These are phyloP conservation scores for Solanum arcanum DNA, from an alignment of 257 asterid species.

Conservation along the genomic window DNA sequence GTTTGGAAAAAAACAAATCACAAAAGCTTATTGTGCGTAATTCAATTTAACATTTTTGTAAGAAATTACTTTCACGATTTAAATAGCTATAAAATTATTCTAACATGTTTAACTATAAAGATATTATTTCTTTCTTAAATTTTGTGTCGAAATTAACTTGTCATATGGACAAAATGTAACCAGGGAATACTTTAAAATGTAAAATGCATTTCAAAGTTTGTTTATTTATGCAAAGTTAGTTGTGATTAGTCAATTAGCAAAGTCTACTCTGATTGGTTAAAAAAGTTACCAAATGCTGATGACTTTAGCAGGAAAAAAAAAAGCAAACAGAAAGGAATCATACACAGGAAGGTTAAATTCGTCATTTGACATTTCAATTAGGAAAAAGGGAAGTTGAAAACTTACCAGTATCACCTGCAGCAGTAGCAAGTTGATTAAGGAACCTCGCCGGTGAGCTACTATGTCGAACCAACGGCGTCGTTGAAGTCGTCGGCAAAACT, in stretches of 20 bases:
- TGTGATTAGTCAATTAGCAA: neutral
- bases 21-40: fast-evolving
- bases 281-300: neutral
- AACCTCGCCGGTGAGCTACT: constrained; percentile 78
- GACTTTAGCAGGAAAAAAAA: neutral
- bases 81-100: fast-evolving
- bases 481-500: constrained; percentile 2
- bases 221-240: neutral
- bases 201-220: neutral
- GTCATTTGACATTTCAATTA: neutral
- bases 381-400: neutral
- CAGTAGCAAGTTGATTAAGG: constrained; percentile 53
- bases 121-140: neutral
- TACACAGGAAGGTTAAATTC: neutral
- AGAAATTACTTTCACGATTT: fast-evolving
- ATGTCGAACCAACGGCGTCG: constrained; percentile 48
- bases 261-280: neutral
- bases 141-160: neutral
- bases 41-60: neutral
- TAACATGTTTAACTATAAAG: neutral
- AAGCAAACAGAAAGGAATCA: neutral
- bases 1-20: fast-evolving
- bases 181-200: neutral
- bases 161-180: neutral
- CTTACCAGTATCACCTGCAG: constrained; percentile 16